Evolutionary conservation across 345 rosid genomes (phyloP).

Genomic region (Luvunga scandens): DNA sequence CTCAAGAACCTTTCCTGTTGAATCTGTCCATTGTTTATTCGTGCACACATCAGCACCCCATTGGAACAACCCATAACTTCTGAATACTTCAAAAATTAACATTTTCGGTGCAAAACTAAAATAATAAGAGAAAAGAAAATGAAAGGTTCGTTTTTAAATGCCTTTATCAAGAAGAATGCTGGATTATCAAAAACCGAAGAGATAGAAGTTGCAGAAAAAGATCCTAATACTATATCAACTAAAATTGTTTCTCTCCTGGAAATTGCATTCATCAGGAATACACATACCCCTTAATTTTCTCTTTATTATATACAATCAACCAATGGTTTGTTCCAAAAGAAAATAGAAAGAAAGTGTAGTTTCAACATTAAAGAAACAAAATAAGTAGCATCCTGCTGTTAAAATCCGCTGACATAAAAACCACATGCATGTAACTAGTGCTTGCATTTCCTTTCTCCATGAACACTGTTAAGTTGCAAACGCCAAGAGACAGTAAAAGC

Average conservation of each 20-base stretch:
- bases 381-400: not conserved
- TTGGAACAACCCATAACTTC: not conserved
- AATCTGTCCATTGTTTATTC: too few species aligned
- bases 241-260: not conserved
- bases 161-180: not conserved
- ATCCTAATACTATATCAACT: not conserved
- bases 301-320: not conserved
- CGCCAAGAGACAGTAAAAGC: not conserved
- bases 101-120: not conserved
- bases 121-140: not conserved
- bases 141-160: too few species aligned
- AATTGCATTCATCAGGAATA: not conserved
- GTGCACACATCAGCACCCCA: not conserved
- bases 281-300: not conserved
- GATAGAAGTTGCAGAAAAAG: not conserved
- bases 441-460: not conserved
- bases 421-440: not conserved
- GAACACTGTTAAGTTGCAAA: not conserved
- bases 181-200: not conserved
- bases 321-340: not conserved
- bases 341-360: not conserved
- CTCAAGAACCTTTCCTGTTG: too few species aligned
- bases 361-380: not conserved
- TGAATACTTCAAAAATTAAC: too few species aligned
- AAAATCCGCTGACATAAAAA: not conserved